Percentiles rank a stretch among this genome's conserved stretches.
Evolutionary conservation across 768 basidiomycete species (phyloP).

Genomic region (Sutorius australiensis): DNA sequence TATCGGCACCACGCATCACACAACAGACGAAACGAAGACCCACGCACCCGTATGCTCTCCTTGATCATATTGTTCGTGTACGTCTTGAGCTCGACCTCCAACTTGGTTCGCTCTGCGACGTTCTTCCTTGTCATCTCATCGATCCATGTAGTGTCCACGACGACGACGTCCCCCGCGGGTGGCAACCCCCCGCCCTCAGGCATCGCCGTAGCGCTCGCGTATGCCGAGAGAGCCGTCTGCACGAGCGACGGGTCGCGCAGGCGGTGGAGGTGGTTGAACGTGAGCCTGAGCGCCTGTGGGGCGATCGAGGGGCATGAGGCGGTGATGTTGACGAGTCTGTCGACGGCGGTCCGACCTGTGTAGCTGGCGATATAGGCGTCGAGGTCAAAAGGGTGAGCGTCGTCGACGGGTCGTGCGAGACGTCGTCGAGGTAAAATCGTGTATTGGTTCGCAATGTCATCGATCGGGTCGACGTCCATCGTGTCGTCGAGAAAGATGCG

Average conservation of each 20-base stretch:
- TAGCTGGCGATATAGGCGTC: constrained; percentile 77
- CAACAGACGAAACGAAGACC: no score
- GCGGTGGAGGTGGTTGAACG: constrained; percentile 58
- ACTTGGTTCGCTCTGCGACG: constrained; percentile 68
- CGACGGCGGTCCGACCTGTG: constrained; percentile 72
- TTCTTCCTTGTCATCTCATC: constrained; percentile 66
- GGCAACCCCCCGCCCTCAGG: constrained; percentile 40
- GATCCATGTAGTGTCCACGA: constrained; percentile 67
- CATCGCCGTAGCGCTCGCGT: constrained; percentile 43
- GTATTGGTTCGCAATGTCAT: constrained; percentile 21
- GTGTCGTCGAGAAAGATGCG: constrained; percentile 1
- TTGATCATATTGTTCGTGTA: constrained; percentile 98
- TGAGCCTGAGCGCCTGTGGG: constrained; percentile 65
- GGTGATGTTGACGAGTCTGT: constrained; percentile 69
- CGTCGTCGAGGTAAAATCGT: constrained; percentile 16
- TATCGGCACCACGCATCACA: background rate
- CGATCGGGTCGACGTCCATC: constrained; percentile 32
- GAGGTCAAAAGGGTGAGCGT: constrained; percentile 83
- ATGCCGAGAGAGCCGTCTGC: constrained; percentile 47
- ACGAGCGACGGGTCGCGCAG: constrained; percentile 67
- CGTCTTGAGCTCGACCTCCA: constrained; percentile 93
- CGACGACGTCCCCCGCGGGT: constrained; percentile 43
- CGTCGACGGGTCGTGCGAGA: constrained; percentile 54
- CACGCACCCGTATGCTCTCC: constrained; percentile 87
- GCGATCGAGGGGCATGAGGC: constrained; percentile 63